phyloP scores from a whole-genome alignment of 164 flowering plant genomes.

The Chimonanthus praecox region DNA sequence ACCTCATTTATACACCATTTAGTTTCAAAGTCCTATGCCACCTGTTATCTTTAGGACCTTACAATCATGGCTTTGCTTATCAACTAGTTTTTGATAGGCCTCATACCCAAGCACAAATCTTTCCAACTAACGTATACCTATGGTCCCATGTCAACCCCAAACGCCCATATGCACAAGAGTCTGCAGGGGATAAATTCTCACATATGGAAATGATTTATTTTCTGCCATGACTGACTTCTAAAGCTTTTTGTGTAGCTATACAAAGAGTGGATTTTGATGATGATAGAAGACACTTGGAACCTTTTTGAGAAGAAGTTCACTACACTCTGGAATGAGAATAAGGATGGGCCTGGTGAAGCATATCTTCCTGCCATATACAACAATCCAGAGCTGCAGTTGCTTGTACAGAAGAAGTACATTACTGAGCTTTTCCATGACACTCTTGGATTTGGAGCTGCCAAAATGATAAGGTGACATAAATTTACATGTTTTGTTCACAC shows the following conservation, averaged over 20 bases:
- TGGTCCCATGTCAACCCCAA: no score
- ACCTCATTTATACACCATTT: no score
- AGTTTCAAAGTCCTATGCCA: no score
- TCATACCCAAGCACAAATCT: no score
- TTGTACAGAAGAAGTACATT: conserved; percentile 52
- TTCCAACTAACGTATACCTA: no score
- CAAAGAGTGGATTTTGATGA: conserved; percentile 76
- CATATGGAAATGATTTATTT: neutral
- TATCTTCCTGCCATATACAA: conserved; percentile 76
- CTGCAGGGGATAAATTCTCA: no score
- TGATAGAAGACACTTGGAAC: conserved; percentile 75
- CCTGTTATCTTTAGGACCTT: no score
- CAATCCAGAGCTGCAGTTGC: conserved; percentile 48
- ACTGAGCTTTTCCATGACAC: conserved; percentile 72
- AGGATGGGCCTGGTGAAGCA: conserved; percentile 84
- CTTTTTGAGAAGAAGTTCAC: conserved; percentile 69
- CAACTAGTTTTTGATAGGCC: no score
- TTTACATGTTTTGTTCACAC: neutral
- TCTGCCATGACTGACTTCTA: neutral
- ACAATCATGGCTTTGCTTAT: no score
- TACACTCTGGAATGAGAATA: conserved; percentile 69
- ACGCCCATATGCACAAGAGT: no score
- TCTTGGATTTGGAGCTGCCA: conserved; percentile 96
- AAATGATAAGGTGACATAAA: conserved; percentile 84
- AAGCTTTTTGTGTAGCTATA: conserved; percentile 41